Conservation (phyloP, 2,329 filamentous ascomycete species). For the Penicillium thymicola region DNA sequence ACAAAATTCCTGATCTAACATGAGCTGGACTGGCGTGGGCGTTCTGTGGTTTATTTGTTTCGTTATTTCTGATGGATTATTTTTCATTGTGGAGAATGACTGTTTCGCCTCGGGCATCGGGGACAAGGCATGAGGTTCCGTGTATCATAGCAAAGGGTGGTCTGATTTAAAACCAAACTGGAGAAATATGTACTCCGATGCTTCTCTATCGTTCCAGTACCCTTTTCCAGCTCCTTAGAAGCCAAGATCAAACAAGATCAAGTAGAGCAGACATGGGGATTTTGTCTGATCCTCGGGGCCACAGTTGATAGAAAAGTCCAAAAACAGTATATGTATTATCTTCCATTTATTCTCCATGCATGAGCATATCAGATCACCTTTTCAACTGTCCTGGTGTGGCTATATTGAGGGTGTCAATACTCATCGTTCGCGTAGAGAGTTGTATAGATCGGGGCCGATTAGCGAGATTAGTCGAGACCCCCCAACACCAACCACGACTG, state of each 20-base stretch:
- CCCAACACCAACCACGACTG: conserved; percentile 1
- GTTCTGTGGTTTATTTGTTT: conserved; percentile 8
- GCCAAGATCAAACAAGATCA: conserved; percentile 11
- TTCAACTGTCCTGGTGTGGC: not conserved
- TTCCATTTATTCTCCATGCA: not conserved
- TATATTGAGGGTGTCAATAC: not conserved
- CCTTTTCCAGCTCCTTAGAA: not conserved
- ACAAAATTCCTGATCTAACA: conserved; percentile 7
- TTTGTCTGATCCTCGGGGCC: conserved; percentile 11
- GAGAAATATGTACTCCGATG: not conserved
- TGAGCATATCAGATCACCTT: not conserved
- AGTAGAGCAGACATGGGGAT: not conserved
- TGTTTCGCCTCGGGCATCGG: not conserved
- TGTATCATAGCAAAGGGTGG: conserved; percentile 11
- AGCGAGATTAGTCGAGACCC: conserved; percentile 10
- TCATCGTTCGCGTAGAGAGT: not conserved
- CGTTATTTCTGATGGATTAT: conserved; percentile 3
- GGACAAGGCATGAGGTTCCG: conserved; percentile 9
- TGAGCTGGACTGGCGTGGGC: conserved; percentile 15
- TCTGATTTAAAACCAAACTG: not conserved
- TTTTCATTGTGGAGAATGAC: conserved; percentile 1
- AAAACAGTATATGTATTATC: not conserved
- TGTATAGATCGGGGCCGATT: conserved; percentile 12
- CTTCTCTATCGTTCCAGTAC: not conserved
- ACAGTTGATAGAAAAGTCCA: not conserved